phyloP scores from a whole-genome alignment of 2,329 filamentous ascomycete genomes.

The Fusarium sublunatum region DNA sequence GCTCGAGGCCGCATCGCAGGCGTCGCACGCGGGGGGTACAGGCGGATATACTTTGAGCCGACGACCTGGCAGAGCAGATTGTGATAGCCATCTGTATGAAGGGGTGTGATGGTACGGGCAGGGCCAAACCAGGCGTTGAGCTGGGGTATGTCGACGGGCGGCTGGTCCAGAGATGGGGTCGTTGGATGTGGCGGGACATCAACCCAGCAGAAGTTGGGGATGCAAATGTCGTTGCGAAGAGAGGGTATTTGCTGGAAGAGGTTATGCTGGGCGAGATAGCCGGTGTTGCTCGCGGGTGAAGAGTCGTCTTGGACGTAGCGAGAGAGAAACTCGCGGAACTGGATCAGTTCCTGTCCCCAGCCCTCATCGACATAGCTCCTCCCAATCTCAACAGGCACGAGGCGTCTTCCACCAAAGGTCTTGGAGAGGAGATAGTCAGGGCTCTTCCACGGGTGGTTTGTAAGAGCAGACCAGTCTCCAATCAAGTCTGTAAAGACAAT shows the following conservation, averaged over 20 bases:
- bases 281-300: slow-evolving; percentile 56
- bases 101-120: slow-evolving; percentile 84
- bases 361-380: slow-evolving; percentile 86
- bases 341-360: slow-evolving; percentile 85
- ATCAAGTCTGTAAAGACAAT: slow-evolving; percentile 76
- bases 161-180: slow-evolving; percentile 51
- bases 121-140: slow-evolving; percentile 96
- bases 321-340: slow-evolving; percentile 77
- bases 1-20: slow-evolving; percentile 69
- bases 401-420: slow-evolving; percentile 79
- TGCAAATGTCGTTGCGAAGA: slow-evolving; percentile 77
- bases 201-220: slow-evolving; percentile 88
- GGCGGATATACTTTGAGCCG: slow-evolving; percentile 88
- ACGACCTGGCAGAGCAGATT: slow-evolving; percentile 92
- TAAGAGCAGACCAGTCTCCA: slow-evolving; percentile 79
- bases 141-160: slow-evolving; percentile 68
- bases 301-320: slow-evolving; percentile 62
- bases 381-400: slow-evolving; percentile 89
- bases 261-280: slow-evolving; percentile 93
- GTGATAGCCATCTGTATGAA: slow-evolving; percentile 94
- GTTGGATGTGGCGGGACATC: slow-evolving; percentile 68
- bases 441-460: slow-evolving; percentile 74
- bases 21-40: slow-evolving; percentile 78
- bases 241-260: slow-evolving; percentile 84
- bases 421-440: slow-evolving; percentile 77